Conservation (phyloP, 305 asterid species). For the Salvia sclarea region DNA sequence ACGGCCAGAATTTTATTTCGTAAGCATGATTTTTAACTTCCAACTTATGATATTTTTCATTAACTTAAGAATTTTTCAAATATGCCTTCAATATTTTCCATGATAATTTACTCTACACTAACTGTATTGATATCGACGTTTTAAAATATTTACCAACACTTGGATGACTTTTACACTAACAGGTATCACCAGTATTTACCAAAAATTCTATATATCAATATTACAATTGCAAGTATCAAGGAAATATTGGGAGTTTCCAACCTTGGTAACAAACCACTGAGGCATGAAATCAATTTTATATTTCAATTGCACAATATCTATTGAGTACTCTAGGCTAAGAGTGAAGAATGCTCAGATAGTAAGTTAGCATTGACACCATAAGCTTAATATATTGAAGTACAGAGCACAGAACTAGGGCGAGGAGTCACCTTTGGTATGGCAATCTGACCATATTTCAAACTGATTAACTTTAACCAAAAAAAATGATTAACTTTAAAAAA, state of each 20-base stretch:
- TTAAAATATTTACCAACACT: too few relatives aligned
- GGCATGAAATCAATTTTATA: neutral
- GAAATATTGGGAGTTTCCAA: neutral
- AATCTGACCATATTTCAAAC: neutral
- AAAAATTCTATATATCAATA: too few relatives aligned
- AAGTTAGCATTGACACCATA: neutral
- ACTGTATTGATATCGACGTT: too few relatives aligned
- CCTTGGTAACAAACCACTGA: neutral
- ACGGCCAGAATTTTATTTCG: too few relatives aligned
- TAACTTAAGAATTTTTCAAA: too few relatives aligned
- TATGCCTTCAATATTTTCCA: too few relatives aligned
- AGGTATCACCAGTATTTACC: too few relatives aligned
- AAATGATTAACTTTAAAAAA: neutral
- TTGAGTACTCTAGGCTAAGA: neutral
- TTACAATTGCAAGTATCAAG: neutral
- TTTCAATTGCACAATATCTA: neutral
- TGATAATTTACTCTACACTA: too few relatives aligned
- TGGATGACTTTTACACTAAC: too few relatives aligned
- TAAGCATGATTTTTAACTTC: too few relatives aligned
- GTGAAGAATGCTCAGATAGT: neutral
- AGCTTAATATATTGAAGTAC: neutral
- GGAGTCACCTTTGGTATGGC: neutral
- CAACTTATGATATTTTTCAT: too few relatives aligned
- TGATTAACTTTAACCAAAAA: neutral
- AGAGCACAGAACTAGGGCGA: neutral